Conservation (phyloP, 139 green algal genomes). For the Bryopsis sp. region DNA sequence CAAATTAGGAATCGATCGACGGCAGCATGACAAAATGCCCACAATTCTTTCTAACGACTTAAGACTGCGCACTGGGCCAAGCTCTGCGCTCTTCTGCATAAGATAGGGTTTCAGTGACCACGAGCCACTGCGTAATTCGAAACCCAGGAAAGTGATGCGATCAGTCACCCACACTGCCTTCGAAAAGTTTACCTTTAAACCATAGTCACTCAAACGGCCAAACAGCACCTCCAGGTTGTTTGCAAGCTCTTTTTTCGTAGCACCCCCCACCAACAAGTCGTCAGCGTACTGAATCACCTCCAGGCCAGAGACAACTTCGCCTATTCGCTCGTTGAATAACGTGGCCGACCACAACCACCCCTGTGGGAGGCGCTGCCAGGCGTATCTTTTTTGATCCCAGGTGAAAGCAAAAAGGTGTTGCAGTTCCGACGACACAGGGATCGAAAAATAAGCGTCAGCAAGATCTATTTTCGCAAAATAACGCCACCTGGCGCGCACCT, state of each 20-base stretch:
- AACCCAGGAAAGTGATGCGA: constrained; percentile 6
- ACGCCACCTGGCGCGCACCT: neutral
- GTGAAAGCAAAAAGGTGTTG: constrained; percentile 6
- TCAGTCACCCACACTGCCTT: neutral
- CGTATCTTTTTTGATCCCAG: neutral
- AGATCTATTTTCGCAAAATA: constrained; percentile 13
- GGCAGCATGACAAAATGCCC: constrained; percentile 3
- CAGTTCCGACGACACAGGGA: constrained; percentile 2
- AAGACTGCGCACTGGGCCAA: neutral
- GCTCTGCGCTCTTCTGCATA: neutral
- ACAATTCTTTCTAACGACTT: constrained; percentile 10
- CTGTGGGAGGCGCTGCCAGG: constrained; percentile 13
- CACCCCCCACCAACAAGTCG: constrained; percentile 9
- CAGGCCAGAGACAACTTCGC: constrained; percentile 9
- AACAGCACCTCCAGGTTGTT: neutral
- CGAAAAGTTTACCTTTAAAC: constrained; percentile 16
- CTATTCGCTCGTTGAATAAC: constrained; percentile 13
- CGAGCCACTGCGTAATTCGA: neutral
- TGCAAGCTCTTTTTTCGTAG: constrained; percentile 7
- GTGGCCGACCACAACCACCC: constrained; percentile 13
- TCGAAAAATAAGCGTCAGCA: constrained; percentile 12
- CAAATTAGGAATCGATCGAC: neutral
- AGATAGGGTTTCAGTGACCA: constrained; percentile 5
- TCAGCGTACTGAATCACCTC: constrained; percentile 4
- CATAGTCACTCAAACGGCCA: neutral